Evolutionary conservation across 2,329 filamentous ascomycete genomes (phyloP).

Genomic region (Talaromyces sp.): DNA sequence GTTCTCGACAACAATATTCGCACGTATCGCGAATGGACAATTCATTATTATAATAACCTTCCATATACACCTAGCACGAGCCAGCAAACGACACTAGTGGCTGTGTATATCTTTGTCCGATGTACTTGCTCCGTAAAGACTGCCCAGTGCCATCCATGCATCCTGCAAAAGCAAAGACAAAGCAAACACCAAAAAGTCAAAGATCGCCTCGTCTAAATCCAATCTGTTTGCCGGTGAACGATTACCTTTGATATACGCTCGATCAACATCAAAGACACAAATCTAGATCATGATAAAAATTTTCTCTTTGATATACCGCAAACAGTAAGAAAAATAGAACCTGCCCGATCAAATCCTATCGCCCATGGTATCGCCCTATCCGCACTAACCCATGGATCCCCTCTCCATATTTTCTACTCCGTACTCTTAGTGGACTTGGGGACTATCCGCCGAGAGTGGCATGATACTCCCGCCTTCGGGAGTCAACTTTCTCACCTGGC

Average conservation of each 20-base stretch:
- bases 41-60: not conserved
- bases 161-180: conserved; percentile 3
- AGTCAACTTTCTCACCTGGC: not conserved
- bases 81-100: not conserved
- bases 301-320: not conserved
- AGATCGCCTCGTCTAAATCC: not conserved
- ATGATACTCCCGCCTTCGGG: not conserved
- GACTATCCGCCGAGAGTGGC: not conserved
- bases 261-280: not conserved
- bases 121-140: not conserved
- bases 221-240: not conserved
- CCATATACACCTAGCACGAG: not conserved
- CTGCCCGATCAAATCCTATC: not conserved
- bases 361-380: not conserved
- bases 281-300: not conserved
- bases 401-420: not conserved
- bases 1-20: not conserved
- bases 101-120: not conserved
- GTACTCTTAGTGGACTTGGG: not conserved
- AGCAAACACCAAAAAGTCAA: conserved; percentile 3
- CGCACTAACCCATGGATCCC: not conserved
- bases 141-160: not conserved
- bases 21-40: not conserved
- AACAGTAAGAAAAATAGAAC: not conserved
- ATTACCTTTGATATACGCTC: not conserved